Base-by-base conservation (phyloP, 345 rosid genomes). In the Arabidopsis arenosa region DNA sequence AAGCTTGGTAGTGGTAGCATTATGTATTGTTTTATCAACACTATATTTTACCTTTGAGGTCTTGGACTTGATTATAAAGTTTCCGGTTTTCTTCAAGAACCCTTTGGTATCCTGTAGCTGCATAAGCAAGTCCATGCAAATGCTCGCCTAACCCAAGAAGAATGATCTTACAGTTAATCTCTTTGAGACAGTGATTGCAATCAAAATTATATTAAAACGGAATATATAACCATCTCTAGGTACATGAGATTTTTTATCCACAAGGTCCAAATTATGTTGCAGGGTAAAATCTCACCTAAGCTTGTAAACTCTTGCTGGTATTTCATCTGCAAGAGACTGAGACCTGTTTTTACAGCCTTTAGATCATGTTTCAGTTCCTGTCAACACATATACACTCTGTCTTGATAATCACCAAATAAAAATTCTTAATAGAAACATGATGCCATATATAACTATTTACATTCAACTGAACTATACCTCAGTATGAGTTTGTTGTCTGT, bases 41-140 rank as follows among this genome's bases (percentile, higher is more conserved):
- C 37, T 14, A 10, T 11, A 56, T 30, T 28, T 40, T 72, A 94
- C 97, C 99, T 84, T 92, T 95, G 63, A 95, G 86, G 85, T 95
- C 97, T 77, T 95, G 99, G 75, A 95, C 91, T 80, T 90, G 93
- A 84, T 92, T 95, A 83, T 92, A 95, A 73, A 95, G 84, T 86
- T 87, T 92, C 28, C 97, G 87, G 79, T 95, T 92, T 83, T 95
- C 99, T 69, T 90, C 93, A 21, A 92, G 88, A 83, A 95, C 93
- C 80, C 82, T 87, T 79, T 85, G 91, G 84, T 90, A 92, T 79
- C 97, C 89, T 17, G 89, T 76, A 75, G 99, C 89, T 75, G 93
- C 97, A 76, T 70, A 64, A 57, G 97, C 83, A 75, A 95, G 83
- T 47, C 89, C 74, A 54, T 80, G 84, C 83, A 92, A 73, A 68